These are phyloP conservation scores for Kazachstania taianensis DNA, from an alignment of 805 yeast genomes.

Conservation along the genomic window DNA sequence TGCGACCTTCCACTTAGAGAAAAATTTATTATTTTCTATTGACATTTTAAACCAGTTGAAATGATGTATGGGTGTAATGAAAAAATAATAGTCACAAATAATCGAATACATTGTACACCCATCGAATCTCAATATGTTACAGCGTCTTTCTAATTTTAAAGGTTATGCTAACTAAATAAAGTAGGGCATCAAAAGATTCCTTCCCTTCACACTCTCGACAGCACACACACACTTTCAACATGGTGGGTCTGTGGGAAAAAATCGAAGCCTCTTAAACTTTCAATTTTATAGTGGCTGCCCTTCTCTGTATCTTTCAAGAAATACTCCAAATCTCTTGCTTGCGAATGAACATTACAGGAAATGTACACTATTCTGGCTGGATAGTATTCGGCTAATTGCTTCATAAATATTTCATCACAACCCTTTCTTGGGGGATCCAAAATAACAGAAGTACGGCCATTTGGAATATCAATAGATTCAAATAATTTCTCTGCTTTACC, in stretches of 20 bases:
- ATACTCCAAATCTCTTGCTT: constrained; percentile 86
- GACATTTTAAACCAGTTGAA: no score
- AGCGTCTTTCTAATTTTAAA: no score
- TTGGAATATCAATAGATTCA: constrained; percentile 65
- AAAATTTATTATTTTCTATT: no score
- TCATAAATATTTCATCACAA: constrained; percentile 78
- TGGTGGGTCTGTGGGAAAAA: constrained; percentile 94
- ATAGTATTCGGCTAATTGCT: constrained; percentile 70
- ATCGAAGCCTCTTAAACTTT: constrained; percentile 86
- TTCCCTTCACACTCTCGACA: constrained; percentile 28
- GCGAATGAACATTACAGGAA: constrained; percentile 95
- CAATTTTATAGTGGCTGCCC: constrained; percentile 58
- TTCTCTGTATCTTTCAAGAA: constrained; percentile 56
- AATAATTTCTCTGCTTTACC: constrained; percentile 92
- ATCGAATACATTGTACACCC: no score
- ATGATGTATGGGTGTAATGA: constrained; percentile 5
- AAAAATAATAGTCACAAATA: no score
- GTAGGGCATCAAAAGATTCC: no score
- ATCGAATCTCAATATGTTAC: no score
- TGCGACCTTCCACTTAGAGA: no score
- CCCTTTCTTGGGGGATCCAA: constrained; percentile 98
- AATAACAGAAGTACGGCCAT: constrained; percentile 72
- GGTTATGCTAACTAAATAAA: no score
- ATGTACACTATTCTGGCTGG: constrained; percentile 90
- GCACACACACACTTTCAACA: constrained; percentile 79